phyloP scores from a whole-genome alignment of 768 basidiomycete species.

The Termitomyces eurrhizus region DNA sequence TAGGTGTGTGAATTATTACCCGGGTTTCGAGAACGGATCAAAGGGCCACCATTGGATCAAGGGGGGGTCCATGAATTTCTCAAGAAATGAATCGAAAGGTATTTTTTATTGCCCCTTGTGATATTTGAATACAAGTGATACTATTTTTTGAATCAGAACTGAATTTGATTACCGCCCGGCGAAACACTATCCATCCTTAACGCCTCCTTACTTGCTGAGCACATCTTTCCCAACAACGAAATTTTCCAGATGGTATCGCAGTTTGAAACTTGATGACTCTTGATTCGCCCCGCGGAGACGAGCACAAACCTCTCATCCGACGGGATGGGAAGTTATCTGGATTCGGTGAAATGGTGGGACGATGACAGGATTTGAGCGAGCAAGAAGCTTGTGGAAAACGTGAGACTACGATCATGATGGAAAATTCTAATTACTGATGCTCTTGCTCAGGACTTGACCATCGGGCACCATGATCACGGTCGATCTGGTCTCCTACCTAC shows the following conservation, averaged over 20 bases:
- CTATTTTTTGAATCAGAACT: conserved; percentile 32
- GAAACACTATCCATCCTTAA: conserved; percentile 59
- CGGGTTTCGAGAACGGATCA: background rate
- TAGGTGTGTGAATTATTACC: conserved; percentile 36
- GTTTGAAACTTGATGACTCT: conserved; percentile 56
- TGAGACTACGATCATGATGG: conserved; percentile 24
- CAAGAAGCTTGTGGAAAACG: conserved; percentile 67
- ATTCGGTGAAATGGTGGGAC: conserved; percentile 40
- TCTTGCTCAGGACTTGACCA: conserved; percentile 37
- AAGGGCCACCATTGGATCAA: conserved; percentile 38
- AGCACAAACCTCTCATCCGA: conserved; percentile 35
- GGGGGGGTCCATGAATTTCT: conserved; percentile 57
- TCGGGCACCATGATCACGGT: conserved; percentile 70
- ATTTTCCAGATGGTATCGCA: conserved; percentile 66
- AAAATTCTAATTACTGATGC: background rate
- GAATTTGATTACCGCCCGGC: conserved; percentile 59
- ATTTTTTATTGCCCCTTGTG: conserved; percentile 27
- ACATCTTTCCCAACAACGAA: conserved; percentile 53
- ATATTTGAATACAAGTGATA: background rate
- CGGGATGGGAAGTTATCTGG: conserved; percentile 50
- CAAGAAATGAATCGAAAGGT: conserved; percentile 63
- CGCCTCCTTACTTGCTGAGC: conserved; percentile 45
- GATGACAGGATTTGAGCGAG: conserved; percentile 59
- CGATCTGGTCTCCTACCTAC: conserved; percentile 63
- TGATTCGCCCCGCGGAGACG: conserved; percentile 40